phyloP scores from a whole-genome alignment of 345 rosid genomes.

The Alliaria petiolata region DNA sequence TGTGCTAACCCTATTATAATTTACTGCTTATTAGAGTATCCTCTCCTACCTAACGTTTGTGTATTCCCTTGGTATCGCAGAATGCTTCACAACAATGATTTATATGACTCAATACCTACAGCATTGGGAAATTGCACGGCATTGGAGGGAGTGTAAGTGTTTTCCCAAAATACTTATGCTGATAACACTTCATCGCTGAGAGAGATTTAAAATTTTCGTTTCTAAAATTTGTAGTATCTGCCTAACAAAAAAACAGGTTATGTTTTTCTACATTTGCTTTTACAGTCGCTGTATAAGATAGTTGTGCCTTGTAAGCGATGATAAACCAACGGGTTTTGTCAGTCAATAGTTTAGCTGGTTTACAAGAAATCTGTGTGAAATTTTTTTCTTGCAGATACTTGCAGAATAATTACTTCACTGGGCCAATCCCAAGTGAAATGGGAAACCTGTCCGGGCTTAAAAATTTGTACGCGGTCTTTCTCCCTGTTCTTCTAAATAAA shows the following conservation, averaged over 20 bases:
- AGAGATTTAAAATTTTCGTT: neutral
- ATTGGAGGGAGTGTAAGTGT: slow-evolving; percentile 74
- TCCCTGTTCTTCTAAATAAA: slow-evolving; percentile 1
- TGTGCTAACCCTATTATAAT: slow-evolving; percentile 31
- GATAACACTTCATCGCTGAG: neutral
- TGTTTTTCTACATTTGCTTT: neutral
- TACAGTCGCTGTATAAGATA: neutral
- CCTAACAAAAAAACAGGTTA: neutral
- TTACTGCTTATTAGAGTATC: neutral
- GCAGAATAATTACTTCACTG: slow-evolving; percentile 91
- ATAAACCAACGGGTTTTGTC: neutral
- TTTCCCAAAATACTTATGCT: neutral
- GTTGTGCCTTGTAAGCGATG: slow-evolving; percentile 9
- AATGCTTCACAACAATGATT: slow-evolving; percentile 69
- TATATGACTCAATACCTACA: slow-evolving; percentile 78
- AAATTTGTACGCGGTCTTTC: slow-evolving; percentile 53
- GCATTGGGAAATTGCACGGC: slow-evolving; percentile 79
- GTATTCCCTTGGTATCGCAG: slow-evolving; percentile 39
- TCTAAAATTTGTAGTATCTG: neutral
- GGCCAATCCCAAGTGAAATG: slow-evolving; percentile 73
- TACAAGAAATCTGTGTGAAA: neutral
- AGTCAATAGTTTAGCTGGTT: slow-evolving; percentile 4
- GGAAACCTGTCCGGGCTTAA: slow-evolving; percentile 73
- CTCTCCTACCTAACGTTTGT: slow-evolving; percentile 26
- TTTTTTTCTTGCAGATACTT: slow-evolving; percentile 51